Evolutionary conservation across 352 stramenopile genomes (phyloP).

Genomic region (Achlya hypogyna): DNA sequence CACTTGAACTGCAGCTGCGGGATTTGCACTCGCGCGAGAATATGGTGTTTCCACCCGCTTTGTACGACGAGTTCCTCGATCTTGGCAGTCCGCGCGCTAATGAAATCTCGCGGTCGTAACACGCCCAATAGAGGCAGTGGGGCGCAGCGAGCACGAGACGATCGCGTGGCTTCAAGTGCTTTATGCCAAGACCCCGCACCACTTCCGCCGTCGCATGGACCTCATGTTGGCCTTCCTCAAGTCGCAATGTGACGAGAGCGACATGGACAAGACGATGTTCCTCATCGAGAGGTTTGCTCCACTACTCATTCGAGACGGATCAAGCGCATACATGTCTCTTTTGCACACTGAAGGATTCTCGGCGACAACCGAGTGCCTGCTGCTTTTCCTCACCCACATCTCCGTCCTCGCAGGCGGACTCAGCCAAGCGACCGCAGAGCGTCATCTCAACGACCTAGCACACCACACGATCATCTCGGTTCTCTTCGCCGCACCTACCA

Average conservation of each 20-base stretch:
- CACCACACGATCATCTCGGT: background rate
- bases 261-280: background rate
- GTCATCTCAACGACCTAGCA: background rate
- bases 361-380: background rate
- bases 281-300: background rate
- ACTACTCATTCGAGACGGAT: background rate
- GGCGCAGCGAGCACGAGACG: background rate
- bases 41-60: background rate
- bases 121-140: background rate
- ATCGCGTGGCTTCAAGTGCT: background rate
- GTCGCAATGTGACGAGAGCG: background rate
- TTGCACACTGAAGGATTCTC: background rate
- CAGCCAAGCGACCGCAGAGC: background rate
- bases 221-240: background rate
- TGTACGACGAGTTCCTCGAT: background rate
- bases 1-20: background rate
- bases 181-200: background rate
- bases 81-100: background rate
- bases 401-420: background rate
- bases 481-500: conserved; percentile 7
- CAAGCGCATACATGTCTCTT: background rate
- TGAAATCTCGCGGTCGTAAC: background rate
- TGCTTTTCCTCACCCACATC: background rate
- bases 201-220: background rate
- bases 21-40: background rate